These are phyloP conservation scores for Prosopis cineraria DNA, from an alignment of 306 rosid species.

Conservation along the genomic window DNA sequence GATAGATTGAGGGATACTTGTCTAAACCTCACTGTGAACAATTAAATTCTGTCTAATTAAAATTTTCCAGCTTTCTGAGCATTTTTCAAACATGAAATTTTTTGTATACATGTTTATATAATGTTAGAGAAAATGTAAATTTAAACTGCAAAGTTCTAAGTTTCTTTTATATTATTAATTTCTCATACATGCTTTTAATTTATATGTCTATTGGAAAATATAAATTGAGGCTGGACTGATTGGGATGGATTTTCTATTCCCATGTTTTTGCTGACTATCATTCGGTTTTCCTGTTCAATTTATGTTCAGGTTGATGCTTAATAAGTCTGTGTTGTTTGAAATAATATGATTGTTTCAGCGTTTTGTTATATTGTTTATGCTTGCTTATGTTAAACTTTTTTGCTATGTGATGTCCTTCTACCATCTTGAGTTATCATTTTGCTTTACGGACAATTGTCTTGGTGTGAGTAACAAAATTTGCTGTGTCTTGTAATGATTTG, in stretches of 20 bases:
- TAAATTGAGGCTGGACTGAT: not conserved
- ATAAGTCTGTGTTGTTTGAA: not conserved
- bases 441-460: not conserved
- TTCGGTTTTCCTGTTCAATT: conserved; percentile 5
- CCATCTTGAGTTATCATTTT: too few relatives aligned
- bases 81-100: not conserved
- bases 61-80: not conserved
- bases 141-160: not conserved
- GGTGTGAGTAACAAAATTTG: not conserved
- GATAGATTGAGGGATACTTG: not conserved
- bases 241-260: not conserved
- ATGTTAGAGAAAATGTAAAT: not conserved
- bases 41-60: not conserved
- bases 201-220: not conserved
- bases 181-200: not conserved
- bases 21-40: not conserved
- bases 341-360: not conserved
- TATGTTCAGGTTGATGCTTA: conserved; percentile 2
- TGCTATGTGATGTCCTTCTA: not conserved
- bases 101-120: not conserved
- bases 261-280: not conserved
- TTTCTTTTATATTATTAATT: not conserved
- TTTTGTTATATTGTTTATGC: not conserved
- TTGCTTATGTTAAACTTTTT: not conserved
- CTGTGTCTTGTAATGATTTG: not conserved